Evolutionary conservation across 805 yeast genomes (phyloP).

Genomic region (Cyberlindnera petersonii): DNA sequence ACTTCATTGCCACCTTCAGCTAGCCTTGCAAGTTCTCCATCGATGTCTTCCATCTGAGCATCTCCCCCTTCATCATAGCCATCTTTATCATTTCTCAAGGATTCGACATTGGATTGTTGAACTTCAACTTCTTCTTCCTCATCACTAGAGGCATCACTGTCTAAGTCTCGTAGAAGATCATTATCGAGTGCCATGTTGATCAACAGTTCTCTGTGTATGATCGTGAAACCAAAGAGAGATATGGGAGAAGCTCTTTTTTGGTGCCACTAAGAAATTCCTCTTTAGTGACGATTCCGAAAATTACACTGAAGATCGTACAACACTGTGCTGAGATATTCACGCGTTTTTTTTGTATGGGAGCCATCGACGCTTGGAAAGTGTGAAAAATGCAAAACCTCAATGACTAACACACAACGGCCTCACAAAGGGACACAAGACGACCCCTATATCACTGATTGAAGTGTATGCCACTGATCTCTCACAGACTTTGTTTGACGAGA

Average conservation of each 20-base stretch:
- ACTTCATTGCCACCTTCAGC: constrained; percentile 15
- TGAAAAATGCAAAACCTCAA: constrained; percentile 10
- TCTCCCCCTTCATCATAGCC: constrained; percentile 3
- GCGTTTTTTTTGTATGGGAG: too few relatives aligned
- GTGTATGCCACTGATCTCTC: constrained; percentile 15
- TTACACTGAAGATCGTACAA: background rate
- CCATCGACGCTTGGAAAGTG: background rate
- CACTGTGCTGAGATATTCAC: constrained; percentile 6
- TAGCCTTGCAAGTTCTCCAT: constrained; percentile 2
- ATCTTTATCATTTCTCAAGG: constrained; percentile 1
- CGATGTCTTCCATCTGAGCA: constrained; percentile 5
- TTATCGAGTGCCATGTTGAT: constrained; percentile 22
- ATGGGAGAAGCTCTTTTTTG: background rate
- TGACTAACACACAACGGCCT: background rate
- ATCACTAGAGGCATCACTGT: constrained; percentile 27
- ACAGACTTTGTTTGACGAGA: constrained; percentile 5
- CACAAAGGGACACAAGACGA: background rate
- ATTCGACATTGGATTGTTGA: too few relatives aligned
- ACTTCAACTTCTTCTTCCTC: constrained; percentile 3
- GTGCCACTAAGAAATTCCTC: constrained; percentile 1
- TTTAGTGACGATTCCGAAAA: background rate
- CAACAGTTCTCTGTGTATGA: background rate
- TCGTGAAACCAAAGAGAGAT: background rate
- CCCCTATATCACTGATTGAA: background rate
- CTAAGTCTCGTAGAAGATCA: constrained; percentile 33